Evolutionary conservation across 2,329 filamentous ascomycete genomes (phyloP).

Genomic region (Colletotrichum tamarilloi): DNA sequence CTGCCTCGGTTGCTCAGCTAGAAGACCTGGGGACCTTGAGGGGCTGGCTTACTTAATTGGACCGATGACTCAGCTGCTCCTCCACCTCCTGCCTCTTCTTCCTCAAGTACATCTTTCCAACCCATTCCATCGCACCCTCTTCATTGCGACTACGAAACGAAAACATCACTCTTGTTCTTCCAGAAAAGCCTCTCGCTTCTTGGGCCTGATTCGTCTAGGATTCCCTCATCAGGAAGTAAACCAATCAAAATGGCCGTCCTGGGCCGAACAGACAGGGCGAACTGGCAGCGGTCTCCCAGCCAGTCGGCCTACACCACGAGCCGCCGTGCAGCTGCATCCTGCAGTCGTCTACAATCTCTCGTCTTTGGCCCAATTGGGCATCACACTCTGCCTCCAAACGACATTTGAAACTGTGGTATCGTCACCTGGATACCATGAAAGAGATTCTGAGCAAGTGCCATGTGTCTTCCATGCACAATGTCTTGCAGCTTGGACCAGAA

Average conservation of each 20-base stretch:
- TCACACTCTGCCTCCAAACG: not conserved
- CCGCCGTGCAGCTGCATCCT: conserved; percentile 18
- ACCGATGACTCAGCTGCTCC: not conserved
- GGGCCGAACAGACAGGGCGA: conserved; percentile 19
- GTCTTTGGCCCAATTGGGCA: conserved; percentile 8
- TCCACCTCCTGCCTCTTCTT: not conserved
- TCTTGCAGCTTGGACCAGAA: conserved; percentile 22
- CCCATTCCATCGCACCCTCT: not conserved
- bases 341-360: conserved; percentile 12
- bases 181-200: not conserved
- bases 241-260: not conserved
- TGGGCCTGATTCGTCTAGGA: not conserved
- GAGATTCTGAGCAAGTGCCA: conserved; percentile 7
- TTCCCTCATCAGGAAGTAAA: too few relatives aligned
- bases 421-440: not conserved
- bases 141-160: not conserved
- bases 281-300: conserved; percentile 17
- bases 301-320: conserved; percentile 33
- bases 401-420: not conserved
- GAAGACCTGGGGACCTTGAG: not conserved
- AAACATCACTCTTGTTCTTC: not conserved
- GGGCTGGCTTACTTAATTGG: not conserved
- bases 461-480: conserved; percentile 24
- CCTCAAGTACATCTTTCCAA: not conserved
- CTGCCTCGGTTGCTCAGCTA: too few relatives aligned